Base-by-base conservation (phyloP, 1,284 basidiomycete species). In the Tilletia caries region DNA sequence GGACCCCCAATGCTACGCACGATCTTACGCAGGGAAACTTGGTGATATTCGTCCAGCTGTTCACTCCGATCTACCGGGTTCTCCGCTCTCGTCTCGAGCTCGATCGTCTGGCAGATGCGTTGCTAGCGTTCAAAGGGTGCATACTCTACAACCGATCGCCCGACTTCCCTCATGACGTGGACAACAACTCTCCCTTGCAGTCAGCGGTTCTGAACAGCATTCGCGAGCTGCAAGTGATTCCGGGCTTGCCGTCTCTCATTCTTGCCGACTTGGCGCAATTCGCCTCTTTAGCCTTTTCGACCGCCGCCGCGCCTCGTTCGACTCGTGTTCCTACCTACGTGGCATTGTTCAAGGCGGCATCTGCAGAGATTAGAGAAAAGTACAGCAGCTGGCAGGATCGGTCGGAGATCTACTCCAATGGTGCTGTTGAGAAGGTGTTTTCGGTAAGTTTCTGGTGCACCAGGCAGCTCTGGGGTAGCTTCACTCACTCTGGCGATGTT, bases 111-210 rank as follows among this genome's bases (percentile, higher is more conserved):
- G 86, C 86, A 2, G 86, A 88, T 13, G 85, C 97, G 48, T 89
- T 95, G 86, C 85, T 85, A 15, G 90, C 94, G 64, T 84, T 95
- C 67, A 93, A 93, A 86, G 89, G 88, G 3, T 87, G 92, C 64
- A 85, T 95, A 71, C 91, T 91, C 0, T 97, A 96, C 80, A 86
- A 89, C 0, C 86, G 86, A 70, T 95, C 92, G 0, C 89, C 90
- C 3, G 93, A 95, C 79, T 94, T 92, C 80, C 86, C 92, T 64
- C 90, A 91, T 3, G 95, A 98, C 79, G 87, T 93, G 64, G 93
- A 97, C 79, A 85, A 86, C 48, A 85, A 96, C 69, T 90, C 91
- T 25, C 92, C 92, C 25, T 87, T 96, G 0, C 82, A 93, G 88
- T 85, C 88, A 2, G 88, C 89, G 13, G 88, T 93, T 1, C 85